Percentiles rank a stretch among this genome's conserved stretches.
Conservation (phyloP, 1,284 basidiomycete species). For the Erythrobasidium hasegawianum region DNA sequence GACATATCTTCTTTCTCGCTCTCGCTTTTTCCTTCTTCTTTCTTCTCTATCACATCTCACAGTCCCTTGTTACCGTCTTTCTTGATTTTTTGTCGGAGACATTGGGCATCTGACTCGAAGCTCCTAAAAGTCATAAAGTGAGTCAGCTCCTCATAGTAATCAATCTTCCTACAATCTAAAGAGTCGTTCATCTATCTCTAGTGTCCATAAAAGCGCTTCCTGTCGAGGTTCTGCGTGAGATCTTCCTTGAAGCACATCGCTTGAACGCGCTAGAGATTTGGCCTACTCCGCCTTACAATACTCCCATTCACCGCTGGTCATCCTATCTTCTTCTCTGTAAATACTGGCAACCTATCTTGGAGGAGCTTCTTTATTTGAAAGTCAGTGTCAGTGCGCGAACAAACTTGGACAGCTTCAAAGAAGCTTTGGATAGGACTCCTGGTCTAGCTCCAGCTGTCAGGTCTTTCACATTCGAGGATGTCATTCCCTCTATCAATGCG, state of each 20-base stretch:
- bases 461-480: constrained; percentile 1
- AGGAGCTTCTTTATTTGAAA: constrained; percentile 4
- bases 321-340: constrained; percentile 13
- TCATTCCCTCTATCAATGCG: neutral
- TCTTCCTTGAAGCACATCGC: constrained; percentile 3
- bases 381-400: constrained; percentile 1
- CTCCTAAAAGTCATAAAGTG: neutral
- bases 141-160: neutral
- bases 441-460: neutral
- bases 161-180: neutral
- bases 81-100: neutral
- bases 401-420: constrained; percentile 1
- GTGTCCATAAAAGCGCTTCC: constrained; percentile 16
- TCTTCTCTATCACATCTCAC: neutral
- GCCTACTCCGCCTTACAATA: neutral
- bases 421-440: neutral
- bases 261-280: constrained; percentile 10
- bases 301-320: neutral
- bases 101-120: neutral
- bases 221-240: constrained; percentile 5
- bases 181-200: neutral
- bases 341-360: constrained; percentile 10
- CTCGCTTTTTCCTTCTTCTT: neutral
- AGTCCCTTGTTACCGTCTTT: neutral
- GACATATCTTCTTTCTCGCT: neutral